A percentile compares a stretch with the other conserved stretches of the same genome.
Conservation (phyloP, 805 yeast species). For the Wickerhamomyces rabaulensis region DNA sequence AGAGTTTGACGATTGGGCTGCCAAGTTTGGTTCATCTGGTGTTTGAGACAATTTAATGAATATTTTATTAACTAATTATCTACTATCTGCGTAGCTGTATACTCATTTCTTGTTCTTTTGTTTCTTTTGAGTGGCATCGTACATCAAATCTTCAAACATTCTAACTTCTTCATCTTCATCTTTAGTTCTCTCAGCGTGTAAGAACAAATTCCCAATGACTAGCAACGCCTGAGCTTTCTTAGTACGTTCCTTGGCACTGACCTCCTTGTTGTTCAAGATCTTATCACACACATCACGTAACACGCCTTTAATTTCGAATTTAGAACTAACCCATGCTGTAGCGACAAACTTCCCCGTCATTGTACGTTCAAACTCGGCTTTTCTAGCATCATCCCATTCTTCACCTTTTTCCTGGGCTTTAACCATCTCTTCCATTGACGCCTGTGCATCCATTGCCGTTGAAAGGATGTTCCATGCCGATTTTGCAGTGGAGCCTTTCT, state of each 20-base stretch:
- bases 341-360: slow-evolving; percentile 87
- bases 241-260: slow-evolving; percentile 55
- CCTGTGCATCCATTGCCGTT: slow-evolving; percentile 85
- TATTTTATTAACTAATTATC: not conserved
- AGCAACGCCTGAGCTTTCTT: slow-evolving; percentile 77
- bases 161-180: slow-evolving; percentile 92
- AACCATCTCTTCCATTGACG: slow-evolving; percentile 66
- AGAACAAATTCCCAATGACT: slow-evolving; percentile 66
- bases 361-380: slow-evolving; percentile 73
- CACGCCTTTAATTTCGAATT: slow-evolving; percentile 78
- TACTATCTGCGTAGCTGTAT: not conserved
- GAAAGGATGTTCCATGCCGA: slow-evolving; percentile 79
- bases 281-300: slow-evolving; percentile 76
- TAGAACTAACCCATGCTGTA: slow-evolving; percentile 93
- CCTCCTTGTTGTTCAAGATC: slow-evolving; percentile 63
- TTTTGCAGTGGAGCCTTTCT: slow-evolving; percentile 77
- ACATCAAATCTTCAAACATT: slow-evolving; percentile 87
- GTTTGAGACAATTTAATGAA: slow-evolving; percentile 39
- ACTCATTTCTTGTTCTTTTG: slow-evolving; percentile 5
- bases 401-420: slow-evolving; percentile 59
- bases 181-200: slow-evolving; percentile 60
- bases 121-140: slow-evolving; percentile 54
- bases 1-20: slow-evolving; percentile 87
- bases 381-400: slow-evolving; percentile 49
- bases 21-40: slow-evolving; percentile 83